Evolutionary conservation across 352 stramenopile species (phyloP), one percentile per base, ranked within the genome.

Genomic region (Globisporangium middletonii): DNA sequence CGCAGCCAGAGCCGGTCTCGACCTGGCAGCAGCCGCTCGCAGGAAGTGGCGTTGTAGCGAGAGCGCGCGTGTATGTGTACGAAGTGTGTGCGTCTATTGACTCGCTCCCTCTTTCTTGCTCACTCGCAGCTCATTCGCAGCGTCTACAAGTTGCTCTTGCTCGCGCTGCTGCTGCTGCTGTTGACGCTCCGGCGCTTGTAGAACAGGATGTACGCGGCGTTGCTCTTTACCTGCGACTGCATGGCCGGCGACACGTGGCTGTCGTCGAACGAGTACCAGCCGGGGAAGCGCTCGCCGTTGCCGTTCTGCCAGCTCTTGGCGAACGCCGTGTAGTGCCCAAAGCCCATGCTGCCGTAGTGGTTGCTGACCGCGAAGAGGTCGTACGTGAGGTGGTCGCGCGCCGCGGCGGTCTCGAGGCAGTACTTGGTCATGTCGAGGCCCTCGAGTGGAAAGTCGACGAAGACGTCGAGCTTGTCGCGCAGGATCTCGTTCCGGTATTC

Each of bases 271-370:
- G 73, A 84, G 67, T 88, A 94, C 84, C 86, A 95, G 26, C 77
- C 69, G 23, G 77, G 74, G 63, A 76, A 86, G 53, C 73, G 68
- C 53, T 86, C 75, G 44, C 64, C 64, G 53, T 83, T 69, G 18
- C 67, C 69, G 50, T 79, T 71, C 19, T 80, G 69, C 77, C 79
- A 89, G 59, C 74, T 89, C 53, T 78, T 80, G 42, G 78, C 86
- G 59, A 86, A 94, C 28, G 89, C 87, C 15, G 89, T 97, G 67
- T 97, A 97, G 67, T 97, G 89, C 16, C 89, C 89, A 55, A 92
- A 96, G 37, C 82, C 88, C 78, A 94, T 94, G 52, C 75, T 78
- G 43, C 89, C 89, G 50, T 93, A 95, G 71, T 97, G 89, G 59
- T 97, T 96, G 60, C 81, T 89, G 50, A 96, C 88, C 13, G 79